phyloP scores from a whole-genome alignment of 2,329 filamentous ascomycete genomes.

The Colletotrichum sp. region DNA sequence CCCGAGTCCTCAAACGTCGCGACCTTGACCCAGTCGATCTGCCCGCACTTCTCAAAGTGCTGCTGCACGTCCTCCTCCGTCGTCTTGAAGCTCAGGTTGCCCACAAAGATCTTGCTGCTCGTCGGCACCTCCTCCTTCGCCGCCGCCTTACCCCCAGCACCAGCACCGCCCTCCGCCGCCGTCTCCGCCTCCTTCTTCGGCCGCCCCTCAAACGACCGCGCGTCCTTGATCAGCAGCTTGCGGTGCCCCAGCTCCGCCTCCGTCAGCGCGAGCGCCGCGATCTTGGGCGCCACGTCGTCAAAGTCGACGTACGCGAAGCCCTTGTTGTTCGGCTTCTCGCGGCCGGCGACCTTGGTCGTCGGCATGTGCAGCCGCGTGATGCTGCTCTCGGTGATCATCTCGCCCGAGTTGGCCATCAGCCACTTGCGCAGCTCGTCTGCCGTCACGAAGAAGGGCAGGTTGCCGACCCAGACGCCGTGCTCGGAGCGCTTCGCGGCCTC shows the following conservation, averaged over 20 bases:
- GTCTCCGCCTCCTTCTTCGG: slow-evolving; percentile 67
- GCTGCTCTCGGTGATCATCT: slow-evolving; percentile 66
- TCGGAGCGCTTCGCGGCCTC: slow-evolving; percentile 67
- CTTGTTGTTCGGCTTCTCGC: slow-evolving; percentile 69
- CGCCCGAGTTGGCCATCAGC: slow-evolving; percentile 74
- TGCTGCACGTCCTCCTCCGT: slow-evolving; percentile 80
- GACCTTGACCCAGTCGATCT: slow-evolving; percentile 82
- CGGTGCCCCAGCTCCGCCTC: slow-evolving; percentile 80
- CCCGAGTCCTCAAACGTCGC: slow-evolving; percentile 96
- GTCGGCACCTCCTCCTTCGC: slow-evolving; percentile 47
- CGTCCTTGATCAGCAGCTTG: slow-evolving; percentile 89
- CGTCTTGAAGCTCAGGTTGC: slow-evolving; percentile 83
- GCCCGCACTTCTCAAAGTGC: slow-evolving; percentile 86
- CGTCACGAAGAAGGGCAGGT: slow-evolving; percentile 84
- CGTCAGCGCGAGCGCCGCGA: slow-evolving; percentile 83
- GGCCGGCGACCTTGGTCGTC: slow-evolving; percentile 54
- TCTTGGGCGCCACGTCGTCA: slow-evolving; percentile 68
- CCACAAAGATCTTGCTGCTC: slow-evolving; percentile 87
- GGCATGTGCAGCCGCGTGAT: slow-evolving; percentile 90
- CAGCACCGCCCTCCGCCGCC: slow-evolving; percentile 24
- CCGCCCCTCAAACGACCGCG: slow-evolving; percentile 88
- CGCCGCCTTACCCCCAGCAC: slow-evolving; percentile 12
- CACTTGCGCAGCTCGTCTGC: slow-evolving; percentile 78
- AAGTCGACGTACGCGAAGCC: slow-evolving; percentile 99
- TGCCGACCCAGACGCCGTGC: slow-evolving; percentile 94